Base-by-base conservation (phyloP, 2,329 filamentous ascomycete species). In the Fusarium multiceps region DNA sequence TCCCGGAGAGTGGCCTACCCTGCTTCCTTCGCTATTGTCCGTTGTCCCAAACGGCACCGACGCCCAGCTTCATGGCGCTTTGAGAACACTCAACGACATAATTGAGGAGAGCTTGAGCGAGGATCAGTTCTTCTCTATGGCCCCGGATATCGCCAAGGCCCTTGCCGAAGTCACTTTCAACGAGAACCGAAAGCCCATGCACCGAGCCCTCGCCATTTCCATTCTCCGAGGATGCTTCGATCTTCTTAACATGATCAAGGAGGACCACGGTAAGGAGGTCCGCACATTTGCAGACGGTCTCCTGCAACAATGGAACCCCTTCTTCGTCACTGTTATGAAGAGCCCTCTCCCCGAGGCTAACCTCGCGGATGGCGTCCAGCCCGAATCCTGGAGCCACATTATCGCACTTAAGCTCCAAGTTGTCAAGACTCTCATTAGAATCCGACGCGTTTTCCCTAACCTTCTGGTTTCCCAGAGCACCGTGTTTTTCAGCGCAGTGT, bases 51-150 rank as follows among this genome's bases (percentile, higher is more conserved):
- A 85, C 55, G 93, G 93, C 66, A 89, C 85, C 68, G 93, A 97
- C 75, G 83, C 85, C 48, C 94, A 97, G 78, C 84, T 98, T 51
- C 94, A 98, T 78, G 96, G 96, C 55, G 93, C 95, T 11, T 85
- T 99, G 65, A 92, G 92, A 78, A 94, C 98, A 25, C 88, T 99
- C 46, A 86, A 89, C 71, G 95, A 98, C 80, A 85, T 99, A 47
- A 93, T 99, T 27, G 94, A 98, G 68, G 95, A 97, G 76, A 94
- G 93, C 71, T 88, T 99, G 79, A 97, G 91, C 76, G 95, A 98
- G 78, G 92, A 94, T 66, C 94, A 98, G 74, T 99, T 99, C 85
- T 98, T 98, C 80, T 88, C 87, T 62, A 93, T 97, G 74, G 96
- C 95, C 11, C 86, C 90, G 40, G 91, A 97, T 75, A 92, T 99